A percentile compares a stretch with the other conserved stretches of the same genome.
Conservation (phyloP, 2,329 filamentous ascomycete species). For the Colletotrichum tropicale region DNA sequence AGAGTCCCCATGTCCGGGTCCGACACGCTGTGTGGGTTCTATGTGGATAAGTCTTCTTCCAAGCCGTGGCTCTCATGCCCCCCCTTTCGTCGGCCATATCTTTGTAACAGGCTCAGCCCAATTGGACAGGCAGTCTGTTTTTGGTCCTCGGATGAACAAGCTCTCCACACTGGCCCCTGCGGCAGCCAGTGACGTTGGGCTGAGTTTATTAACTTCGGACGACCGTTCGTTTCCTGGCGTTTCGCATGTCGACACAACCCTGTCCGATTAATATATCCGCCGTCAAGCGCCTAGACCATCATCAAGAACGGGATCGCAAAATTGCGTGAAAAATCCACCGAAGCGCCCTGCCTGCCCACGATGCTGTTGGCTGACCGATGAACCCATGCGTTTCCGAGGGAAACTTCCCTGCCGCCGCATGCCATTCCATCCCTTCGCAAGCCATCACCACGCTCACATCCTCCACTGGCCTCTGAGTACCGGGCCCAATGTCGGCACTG, state of each 20-base stretch:
- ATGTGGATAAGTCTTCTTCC: neutral
- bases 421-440: neutral
- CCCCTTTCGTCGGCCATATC: neutral
- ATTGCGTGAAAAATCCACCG: neutral
- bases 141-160: neutral
- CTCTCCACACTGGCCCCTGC: neutral
- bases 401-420: neutral
- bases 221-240: slow-evolving; percentile 11
- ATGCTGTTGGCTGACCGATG: neutral
- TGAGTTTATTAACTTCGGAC: slow-evolving; percentile 12
- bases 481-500: neutral
- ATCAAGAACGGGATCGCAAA: neutral
- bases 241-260: slow-evolving; percentile 1
- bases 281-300: neutral
- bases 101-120: neutral
- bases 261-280: neutral
- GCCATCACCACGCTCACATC: neutral
- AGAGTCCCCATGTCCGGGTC: neutral
- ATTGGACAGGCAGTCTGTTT: neutral
- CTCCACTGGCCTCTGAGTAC: neutral
- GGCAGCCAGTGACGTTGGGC: neutral
- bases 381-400: neutral
- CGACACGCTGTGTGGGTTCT: neutral
- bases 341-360: neutral
- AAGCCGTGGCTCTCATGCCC: neutral